Percentiles rank a stretch among this genome's conserved stretches.
Conservation (phyloP, 345 rosid species). For the Abelmoschus esculentus region DNA sequence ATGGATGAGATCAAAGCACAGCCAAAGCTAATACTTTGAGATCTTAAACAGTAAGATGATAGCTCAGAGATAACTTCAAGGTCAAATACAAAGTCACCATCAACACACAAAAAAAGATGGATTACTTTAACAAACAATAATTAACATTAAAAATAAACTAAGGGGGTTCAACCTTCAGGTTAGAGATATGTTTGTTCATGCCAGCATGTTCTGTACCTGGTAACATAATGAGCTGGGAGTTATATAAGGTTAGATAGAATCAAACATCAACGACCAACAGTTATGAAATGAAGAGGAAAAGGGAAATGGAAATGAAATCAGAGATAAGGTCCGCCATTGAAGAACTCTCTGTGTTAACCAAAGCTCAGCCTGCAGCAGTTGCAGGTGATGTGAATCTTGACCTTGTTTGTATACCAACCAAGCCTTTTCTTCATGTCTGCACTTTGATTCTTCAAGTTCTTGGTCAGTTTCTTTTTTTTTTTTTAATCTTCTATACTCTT, state of each 20-base stretch:
- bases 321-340: slow-evolving; percentile 73
- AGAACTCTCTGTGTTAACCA: slow-evolving; percentile 49
- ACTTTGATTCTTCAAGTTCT: slow-evolving; percentile 73
- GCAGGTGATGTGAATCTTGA: slow-evolving; percentile 17
- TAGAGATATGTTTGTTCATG: slow-evolving; percentile 1
- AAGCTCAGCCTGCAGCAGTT: slow-evolving; percentile 28
- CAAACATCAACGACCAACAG: neutral
- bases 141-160: neutral
- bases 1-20: neutral
- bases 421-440: slow-evolving; percentile 62
- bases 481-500: neutral
- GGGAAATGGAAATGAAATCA: slow-evolving; percentile 57
- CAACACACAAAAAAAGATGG: slow-evolving; percentile 5
- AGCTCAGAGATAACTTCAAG: slow-evolving; percentile 27
- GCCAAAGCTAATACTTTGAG: neutral
- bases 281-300: slow-evolving; percentile 57
- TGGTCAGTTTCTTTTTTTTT: slow-evolving; percentile 42
- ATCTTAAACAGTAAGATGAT: slow-evolving; percentile 8
- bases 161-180: slow-evolving; percentile 2
- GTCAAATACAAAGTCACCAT: slow-evolving; percentile 37
- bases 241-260: neutral
- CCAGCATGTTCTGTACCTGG: neutral
- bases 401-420: slow-evolving; percentile 44
- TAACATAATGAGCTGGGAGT: neutral
- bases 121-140: neutral